Conservation (phyloP, 1,284 basidiomycete genomes). For the Papiliotrema laurentii region DNA sequence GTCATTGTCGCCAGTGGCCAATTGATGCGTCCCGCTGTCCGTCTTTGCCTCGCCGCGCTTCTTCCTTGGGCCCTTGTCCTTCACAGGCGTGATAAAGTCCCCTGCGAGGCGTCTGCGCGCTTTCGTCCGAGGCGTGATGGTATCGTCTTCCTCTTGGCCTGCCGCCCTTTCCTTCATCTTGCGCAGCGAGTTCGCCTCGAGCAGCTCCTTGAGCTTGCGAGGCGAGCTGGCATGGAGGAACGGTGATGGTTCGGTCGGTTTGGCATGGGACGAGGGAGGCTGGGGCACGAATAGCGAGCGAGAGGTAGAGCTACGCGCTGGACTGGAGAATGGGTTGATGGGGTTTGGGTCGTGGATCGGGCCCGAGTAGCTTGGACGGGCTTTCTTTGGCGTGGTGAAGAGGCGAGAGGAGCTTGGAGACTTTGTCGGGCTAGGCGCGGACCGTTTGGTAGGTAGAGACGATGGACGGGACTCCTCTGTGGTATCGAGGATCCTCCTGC, state of each 20-base stretch:
- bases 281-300: slow-evolving; percentile 22
- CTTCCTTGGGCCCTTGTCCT: slow-evolving; percentile 17
- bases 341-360: slow-evolving; percentile 39
- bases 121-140: slow-evolving; percentile 43
- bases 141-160: slow-evolving; percentile 9
- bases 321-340: slow-evolving; percentile 37
- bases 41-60: slow-evolving; percentile 10
- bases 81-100: slow-evolving; percentile 40
- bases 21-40: slow-evolving; percentile 2
- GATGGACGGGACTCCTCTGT: too few species aligned
- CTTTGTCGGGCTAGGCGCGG: background rate
- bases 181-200: slow-evolving; percentile 33
- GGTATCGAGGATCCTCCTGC: background rate
- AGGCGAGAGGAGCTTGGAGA: slow-evolving; percentile 3
- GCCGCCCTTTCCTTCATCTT: slow-evolving; percentile 15
- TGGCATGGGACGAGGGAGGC: background rate
- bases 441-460: background rate
- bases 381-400: slow-evolving; percentile 28
- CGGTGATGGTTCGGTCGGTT: slow-evolving; percentile 14
- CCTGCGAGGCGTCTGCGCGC: slow-evolving; percentile 44
- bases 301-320: too few species aligned
- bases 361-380: slow-evolving; percentile 24
- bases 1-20: slow-evolving; percentile 1
- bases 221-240: slow-evolving; percentile 41
- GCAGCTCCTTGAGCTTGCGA: slow-evolving; percentile 34